Percentiles rank a stretch among this genome's conserved stretches.
phyloP scores from a whole-genome alignment of 805 yeast genomes.

The Spathaspora hagerdaliae region DNA sequence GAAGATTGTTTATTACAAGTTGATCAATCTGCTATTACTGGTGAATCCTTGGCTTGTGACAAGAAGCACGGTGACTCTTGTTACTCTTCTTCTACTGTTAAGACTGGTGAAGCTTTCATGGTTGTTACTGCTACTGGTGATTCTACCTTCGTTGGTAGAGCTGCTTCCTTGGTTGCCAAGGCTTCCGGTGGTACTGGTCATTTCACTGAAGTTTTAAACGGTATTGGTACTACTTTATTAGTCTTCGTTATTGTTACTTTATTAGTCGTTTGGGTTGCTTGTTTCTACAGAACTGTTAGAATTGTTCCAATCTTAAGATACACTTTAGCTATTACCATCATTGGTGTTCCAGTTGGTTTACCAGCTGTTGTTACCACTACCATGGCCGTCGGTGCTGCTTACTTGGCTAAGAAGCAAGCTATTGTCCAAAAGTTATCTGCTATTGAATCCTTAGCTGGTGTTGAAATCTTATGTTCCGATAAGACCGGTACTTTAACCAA shows the following conservation, averaged over 20 bases:
- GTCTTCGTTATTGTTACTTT: constrained; percentile 85
- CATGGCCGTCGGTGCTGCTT: constrained; percentile 99
- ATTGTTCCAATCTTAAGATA: constrained; percentile 86
- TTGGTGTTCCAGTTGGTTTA: constrained; percentile 98
- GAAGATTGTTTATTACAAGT: constrained; percentile 85
- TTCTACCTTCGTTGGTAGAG: constrained; percentile 93
- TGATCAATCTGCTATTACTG: constrained; percentile 96
- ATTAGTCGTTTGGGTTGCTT: constrained; percentile 86
- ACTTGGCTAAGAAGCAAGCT: constrained; percentile 95
- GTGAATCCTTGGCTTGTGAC: constrained; percentile 95
- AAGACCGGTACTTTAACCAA: constrained; percentile 97
- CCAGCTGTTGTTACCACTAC: constrained; percentile 98
- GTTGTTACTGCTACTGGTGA: constrained; percentile 94
- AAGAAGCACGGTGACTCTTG: constrained; percentile 82
- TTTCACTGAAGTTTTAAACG: constrained; percentile 95
- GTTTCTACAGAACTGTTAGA: constrained; percentile 87
- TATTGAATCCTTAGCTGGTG: constrained; percentile 96
- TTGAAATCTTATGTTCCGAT: constrained; percentile 95
- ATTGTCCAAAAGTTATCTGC: constrained; percentile 96
- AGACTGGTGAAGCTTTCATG: constrained; percentile 95
- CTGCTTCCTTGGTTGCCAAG: constrained; percentile 93
- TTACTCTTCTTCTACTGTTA: constrained; percentile 91
- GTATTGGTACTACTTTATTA: constrained; percentile 90
- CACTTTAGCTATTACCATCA: constrained; percentile 92
- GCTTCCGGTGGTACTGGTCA: constrained; percentile 93